Conservation (phyloP, 176 grass and related monocot species). For the Zea luxurians region DNA sequence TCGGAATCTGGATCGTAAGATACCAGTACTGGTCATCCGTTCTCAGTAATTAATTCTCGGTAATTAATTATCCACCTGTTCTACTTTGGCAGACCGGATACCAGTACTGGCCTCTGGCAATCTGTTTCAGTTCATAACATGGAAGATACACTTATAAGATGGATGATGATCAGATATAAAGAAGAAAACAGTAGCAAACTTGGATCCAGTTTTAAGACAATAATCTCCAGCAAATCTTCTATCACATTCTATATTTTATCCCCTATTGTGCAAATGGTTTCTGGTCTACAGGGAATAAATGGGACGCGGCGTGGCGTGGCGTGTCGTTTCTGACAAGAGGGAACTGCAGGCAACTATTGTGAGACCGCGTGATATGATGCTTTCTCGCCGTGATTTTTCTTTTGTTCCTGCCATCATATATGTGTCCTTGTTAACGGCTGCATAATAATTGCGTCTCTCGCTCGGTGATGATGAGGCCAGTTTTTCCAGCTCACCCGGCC, state of each 20-base stretch:
- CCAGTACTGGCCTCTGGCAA: slow-evolving; percentile 31
- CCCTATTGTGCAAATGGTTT: too few species aligned
- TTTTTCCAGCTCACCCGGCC: slow-evolving; percentile 53
- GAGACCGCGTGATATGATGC: background rate
- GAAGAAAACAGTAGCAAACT: background rate
- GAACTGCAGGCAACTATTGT: slow-evolving; percentile 19
- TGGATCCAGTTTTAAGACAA: background rate
- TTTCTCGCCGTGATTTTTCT: slow-evolving; percentile 25
- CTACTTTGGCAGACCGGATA: slow-evolving; percentile 34
- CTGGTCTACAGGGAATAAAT: background rate
- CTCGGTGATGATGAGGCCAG: slow-evolving; percentile 22
- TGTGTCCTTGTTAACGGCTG: slow-evolving; percentile 32
- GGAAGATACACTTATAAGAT: too few species aligned
- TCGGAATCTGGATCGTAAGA: too few species aligned
- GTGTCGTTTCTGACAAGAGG: background rate
- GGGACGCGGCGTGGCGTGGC: too few species aligned
- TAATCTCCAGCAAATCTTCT: too few species aligned
- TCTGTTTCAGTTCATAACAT: background rate
- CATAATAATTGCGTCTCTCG: slow-evolving; percentile 39
- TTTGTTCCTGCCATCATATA: slow-evolving; percentile 32
- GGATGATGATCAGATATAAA: too few species aligned
- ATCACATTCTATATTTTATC: too few species aligned
- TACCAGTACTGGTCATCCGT: too few species aligned
- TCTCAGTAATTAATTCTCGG: background rate
- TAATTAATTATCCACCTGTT: slow-evolving; percentile 25